A percentile compares a stretch with the other conserved stretches of the same genome.
Evolutionary conservation across 2,329 filamentous ascomycete genomes (phyloP).

Genomic region (Orbilia javanica): DNA sequence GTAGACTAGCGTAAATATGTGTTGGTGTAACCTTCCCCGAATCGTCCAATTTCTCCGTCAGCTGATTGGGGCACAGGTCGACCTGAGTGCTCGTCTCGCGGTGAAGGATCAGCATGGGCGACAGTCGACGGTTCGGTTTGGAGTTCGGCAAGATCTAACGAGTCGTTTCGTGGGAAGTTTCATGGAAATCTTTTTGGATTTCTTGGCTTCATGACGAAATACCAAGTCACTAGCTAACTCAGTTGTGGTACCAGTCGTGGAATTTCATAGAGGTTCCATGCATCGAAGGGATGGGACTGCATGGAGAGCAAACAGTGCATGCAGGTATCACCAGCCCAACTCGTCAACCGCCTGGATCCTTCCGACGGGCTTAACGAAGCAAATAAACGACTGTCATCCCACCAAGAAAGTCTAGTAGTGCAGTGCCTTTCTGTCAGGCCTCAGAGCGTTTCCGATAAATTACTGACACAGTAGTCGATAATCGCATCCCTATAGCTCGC

Average conservation of each 20-base stretch:
- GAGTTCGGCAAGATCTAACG: background rate
- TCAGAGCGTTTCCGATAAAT: background rate
- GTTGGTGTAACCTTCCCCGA: slow-evolving; percentile 13
- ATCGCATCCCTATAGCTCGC: background rate
- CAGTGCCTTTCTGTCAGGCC: background rate
- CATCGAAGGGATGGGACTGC: background rate
- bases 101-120: background rate
- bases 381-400: too few relatives aligned
- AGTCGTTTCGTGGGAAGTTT: background rate
- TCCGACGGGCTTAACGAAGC: background rate
- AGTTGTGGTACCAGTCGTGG: background rate
- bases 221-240: too few relatives aligned
- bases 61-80: slow-evolving; percentile 12
- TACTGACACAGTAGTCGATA: background rate
- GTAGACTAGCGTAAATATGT: background rate
- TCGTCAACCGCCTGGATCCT: slow-evolving; percentile 5
- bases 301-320: background rate
- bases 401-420: too few relatives aligned
- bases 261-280: background rate
- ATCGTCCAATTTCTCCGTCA: slow-evolving; percentile 1
- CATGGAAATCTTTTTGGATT: background rate
- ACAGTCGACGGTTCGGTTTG: background rate
- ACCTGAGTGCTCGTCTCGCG: background rate
- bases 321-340: background rate
- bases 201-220: too few relatives aligned